Evolutionary conservation across 495 filamentous ascomycete genomes (phyloP).

Genomic region (Bryoglossum gracile): DNA sequence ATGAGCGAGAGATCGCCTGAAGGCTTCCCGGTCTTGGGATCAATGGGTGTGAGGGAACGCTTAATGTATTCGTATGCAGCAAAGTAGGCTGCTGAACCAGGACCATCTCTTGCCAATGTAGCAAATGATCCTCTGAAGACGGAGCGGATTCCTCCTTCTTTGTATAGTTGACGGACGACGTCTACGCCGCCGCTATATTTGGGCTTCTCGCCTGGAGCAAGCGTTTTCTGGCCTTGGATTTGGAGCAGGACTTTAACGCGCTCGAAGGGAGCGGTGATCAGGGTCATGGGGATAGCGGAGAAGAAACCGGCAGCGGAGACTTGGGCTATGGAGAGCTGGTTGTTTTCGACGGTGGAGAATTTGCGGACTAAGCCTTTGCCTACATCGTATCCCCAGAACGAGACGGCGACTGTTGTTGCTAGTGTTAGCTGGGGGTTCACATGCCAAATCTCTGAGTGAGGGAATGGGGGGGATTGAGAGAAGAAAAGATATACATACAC

Average conservation of each 20-base stretch:
- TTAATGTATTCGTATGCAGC: conserved; percentile 96
- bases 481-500: too few relatives aligned
- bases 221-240: conserved; percentile 86
- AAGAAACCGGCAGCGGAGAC: conserved; percentile 93
- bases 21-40: conserved; percentile 62
- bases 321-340: conserved; percentile 70
- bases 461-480: not conserved
- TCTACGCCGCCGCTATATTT: conserved; percentile 85
- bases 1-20: conserved; percentile 67
- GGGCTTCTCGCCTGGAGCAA: conserved; percentile 82
- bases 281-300: conserved; percentile 94
- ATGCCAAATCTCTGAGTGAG: not conserved
- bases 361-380: conserved; percentile 78
- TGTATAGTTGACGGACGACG: conserved; percentile 93
- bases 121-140: conserved; percentile 88
- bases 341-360: conserved; percentile 56
- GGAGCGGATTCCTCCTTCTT: conserved; percentile 79
- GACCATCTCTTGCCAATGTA: conserved; percentile 88
- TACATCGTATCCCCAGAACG: conserved; percentile 97
- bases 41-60: conserved; percentile 74
- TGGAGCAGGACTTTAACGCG: conserved; percentile 97
- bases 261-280: conserved; percentile 97
- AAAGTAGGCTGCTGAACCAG: conserved; percentile 91
- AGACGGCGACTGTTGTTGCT: conserved; percentile 75
- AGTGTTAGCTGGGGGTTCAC: conserved; percentile 10